Percentiles rank a stretch among this genome's conserved stretches.
Conservation (phyloP, 2,329 filamentous ascomycete genomes). For the Beauveria asiatica region DNA sequence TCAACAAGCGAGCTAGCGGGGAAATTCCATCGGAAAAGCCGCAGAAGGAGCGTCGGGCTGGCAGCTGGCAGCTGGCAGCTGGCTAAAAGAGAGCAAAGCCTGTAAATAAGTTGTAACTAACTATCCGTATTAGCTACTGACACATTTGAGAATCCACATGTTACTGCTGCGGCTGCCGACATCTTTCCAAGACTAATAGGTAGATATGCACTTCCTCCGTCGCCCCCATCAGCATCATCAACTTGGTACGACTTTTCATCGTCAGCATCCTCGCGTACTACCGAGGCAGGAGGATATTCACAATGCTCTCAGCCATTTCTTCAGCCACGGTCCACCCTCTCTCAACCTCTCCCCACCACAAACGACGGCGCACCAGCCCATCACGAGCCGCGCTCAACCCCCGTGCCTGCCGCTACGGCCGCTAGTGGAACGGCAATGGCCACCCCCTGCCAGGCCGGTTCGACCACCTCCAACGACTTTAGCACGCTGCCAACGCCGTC, state of each 20-base stretch:
- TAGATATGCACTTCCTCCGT: not conserved
- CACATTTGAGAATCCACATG: not conserved
- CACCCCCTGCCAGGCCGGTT: slow-evolving; percentile 4
- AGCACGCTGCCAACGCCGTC: slow-evolving; percentile 5
- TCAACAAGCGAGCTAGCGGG: not conserved
- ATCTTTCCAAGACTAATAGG: not conserved
- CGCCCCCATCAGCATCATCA: not conserved
- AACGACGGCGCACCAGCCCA: slow-evolving; percentile 19
- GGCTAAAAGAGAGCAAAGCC: not conserved
- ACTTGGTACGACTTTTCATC: not conserved
- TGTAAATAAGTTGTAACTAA: too few relatives aligned
- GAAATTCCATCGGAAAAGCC: not conserved
- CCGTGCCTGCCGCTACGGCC: slow-evolving; percentile 23
- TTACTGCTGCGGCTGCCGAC: not conserved
- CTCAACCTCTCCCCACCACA: slow-evolving; percentile 8
- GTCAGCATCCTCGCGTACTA: not conserved
- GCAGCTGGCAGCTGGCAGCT: not conserved
- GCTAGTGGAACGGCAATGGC: slow-evolving; percentile 23
- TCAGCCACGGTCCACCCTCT: slow-evolving; percentile 5
- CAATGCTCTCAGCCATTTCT: slow-evolving; percentile 1
- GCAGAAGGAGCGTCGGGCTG: not conserved
- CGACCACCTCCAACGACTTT: slow-evolving; percentile 8
- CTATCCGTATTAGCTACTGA: too few relatives aligned
- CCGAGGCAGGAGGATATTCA: not conserved
- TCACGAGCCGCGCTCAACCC: slow-evolving; percentile 21